These are phyloP conservation scores for Metschnikowia noctiluminum DNA, from an alignment of 805 yeast genomes.

Conservation along the genomic window DNA sequence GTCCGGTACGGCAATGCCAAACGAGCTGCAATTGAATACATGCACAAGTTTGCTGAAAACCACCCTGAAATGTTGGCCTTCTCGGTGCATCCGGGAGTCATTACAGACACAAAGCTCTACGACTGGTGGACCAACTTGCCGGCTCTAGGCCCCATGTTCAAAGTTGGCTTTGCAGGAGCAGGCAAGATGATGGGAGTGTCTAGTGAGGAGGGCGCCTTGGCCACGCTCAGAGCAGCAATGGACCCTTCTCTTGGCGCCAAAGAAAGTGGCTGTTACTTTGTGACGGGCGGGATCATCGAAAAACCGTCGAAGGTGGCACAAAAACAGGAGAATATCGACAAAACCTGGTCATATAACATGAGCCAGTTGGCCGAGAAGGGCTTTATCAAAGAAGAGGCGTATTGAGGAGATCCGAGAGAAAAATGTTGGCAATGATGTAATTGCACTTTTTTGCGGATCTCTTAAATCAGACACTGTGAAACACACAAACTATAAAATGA, in stretches of 20 bases:
- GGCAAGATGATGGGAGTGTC: constrained; percentile 25
- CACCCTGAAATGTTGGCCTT: constrained; percentile 31
- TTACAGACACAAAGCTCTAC: constrained; percentile 33
- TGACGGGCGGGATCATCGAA: constrained; percentile 30
- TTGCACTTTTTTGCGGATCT: no score
- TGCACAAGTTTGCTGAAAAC: constrained; percentile 24
- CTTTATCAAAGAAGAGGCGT: constrained; percentile 6
- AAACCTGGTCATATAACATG: constrained; percentile 30
- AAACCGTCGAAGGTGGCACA: constrained; percentile 24
- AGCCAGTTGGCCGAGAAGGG: constrained; percentile 21
- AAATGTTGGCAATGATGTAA: no score
- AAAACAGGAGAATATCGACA: constrained; percentile 20
- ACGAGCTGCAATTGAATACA: constrained; percentile 30
- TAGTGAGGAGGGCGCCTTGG: constrained; percentile 33
- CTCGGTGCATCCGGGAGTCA: constrained; percentile 40
- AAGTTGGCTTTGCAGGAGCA: constrained; percentile 13
- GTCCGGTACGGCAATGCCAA: constrained; percentile 37
- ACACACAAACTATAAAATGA: no score
- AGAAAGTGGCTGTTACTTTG: constrained; percentile 30
- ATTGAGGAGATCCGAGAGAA: no score
- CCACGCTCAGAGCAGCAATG: constrained; percentile 33
- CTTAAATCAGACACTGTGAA: no score
- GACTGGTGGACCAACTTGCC: constrained; percentile 27
- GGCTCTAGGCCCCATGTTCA: constrained; percentile 21
- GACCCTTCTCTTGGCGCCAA: constrained; percentile 23